A percentile compares a stretch with the other conserved stretches of the same genome.
phyloP scores from a whole-genome alignment of 345 rosid species.

The sweet orange (Citrus sinensis) region DNA sequence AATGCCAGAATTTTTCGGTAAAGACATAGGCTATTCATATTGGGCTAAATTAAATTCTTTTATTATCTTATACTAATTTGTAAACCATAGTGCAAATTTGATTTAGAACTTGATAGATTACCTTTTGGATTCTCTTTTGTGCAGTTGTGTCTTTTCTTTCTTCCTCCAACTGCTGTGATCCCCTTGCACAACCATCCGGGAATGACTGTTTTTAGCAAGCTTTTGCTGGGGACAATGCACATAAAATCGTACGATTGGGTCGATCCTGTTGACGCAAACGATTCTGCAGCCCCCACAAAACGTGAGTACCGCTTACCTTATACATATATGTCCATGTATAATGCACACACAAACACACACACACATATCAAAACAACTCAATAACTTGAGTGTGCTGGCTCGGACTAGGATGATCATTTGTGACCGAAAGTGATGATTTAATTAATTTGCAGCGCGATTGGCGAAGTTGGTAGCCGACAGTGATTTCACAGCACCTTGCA shows the following conservation, averaged over 20 bases:
- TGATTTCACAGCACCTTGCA: conserved; percentile 52
- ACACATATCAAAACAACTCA: not conserved
- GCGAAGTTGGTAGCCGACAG: conserved; percentile 37
- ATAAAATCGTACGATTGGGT: conserved; percentile 68
- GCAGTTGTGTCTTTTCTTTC: conserved; percentile 69
- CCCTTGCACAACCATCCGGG: conserved; percentile 81
- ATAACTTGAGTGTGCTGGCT: not conserved
- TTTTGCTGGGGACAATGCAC: conserved; percentile 62
- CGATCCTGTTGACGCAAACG: conserved; percentile 19
- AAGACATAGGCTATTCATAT: not conserved
- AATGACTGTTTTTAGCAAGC: conserved; percentile 77
- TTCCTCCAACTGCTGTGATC: conserved; percentile 58
- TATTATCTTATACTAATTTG: too few relatives aligned
- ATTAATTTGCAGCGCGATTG: conserved; percentile 38
- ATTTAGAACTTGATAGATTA: too few relatives aligned
- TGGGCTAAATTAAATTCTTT: not conserved
- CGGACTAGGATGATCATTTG: not conserved
- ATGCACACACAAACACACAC: not conserved
- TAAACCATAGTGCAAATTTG: too few relatives aligned
- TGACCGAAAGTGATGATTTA: conserved; percentile 2
- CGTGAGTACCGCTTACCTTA: conserved; percentile 24
- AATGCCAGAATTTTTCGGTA: conserved; percentile 55
- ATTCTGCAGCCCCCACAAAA: conserved; percentile 12
- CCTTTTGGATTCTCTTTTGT: not conserved
- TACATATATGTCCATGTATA: not conserved